Conservation (phyloP, 768 basidiomycete genomes). For the Boletus patriciae region DNA sequence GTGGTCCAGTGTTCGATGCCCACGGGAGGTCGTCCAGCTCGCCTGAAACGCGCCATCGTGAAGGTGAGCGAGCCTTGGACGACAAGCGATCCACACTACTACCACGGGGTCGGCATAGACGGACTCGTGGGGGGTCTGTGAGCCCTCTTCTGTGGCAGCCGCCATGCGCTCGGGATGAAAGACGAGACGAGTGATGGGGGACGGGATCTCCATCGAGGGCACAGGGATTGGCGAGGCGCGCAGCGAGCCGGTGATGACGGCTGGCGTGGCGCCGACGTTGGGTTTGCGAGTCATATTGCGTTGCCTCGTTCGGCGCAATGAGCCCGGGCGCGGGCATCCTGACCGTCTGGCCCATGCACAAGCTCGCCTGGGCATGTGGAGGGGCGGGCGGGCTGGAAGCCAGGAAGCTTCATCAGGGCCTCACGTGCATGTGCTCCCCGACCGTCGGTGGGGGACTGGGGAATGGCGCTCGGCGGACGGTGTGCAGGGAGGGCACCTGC, state of each 20-base stretch:
- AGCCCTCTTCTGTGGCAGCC: slow-evolving; percentile 8
- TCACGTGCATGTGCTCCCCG: slow-evolving; percentile 32
- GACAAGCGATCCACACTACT: too few relatives aligned
- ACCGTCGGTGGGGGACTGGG: slow-evolving; percentile 28
- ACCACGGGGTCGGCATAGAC: neutral
- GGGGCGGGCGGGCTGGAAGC: slow-evolving; percentile 12
- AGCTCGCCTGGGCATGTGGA: neutral
- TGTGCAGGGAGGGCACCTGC: slow-evolving; percentile 9
- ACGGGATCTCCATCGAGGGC: neutral
- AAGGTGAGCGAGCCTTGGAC: neutral
- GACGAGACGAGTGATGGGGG: slow-evolving; percentile 22
- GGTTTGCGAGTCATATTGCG: too few relatives aligned
- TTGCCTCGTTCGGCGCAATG: slow-evolving; percentile 3
- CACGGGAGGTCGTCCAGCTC: too few relatives aligned
- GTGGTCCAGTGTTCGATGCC: too few relatives aligned
- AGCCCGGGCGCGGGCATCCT: neutral
- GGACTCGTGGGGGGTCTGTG: slow-evolving; percentile 21
- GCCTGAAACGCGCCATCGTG: too few relatives aligned
- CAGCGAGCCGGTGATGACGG: neutral
- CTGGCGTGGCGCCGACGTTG: neutral
- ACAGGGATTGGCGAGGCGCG: neutral
- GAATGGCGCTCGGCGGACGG: slow-evolving; percentile 10
- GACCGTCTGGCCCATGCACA: slow-evolving; percentile 3
- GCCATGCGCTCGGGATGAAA: slow-evolving; percentile 3
- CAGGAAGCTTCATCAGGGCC: slow-evolving; percentile 33